phyloP scores from a whole-genome alignment of 352 stramenopile species.

The Phytophthora sp. region DNA sequence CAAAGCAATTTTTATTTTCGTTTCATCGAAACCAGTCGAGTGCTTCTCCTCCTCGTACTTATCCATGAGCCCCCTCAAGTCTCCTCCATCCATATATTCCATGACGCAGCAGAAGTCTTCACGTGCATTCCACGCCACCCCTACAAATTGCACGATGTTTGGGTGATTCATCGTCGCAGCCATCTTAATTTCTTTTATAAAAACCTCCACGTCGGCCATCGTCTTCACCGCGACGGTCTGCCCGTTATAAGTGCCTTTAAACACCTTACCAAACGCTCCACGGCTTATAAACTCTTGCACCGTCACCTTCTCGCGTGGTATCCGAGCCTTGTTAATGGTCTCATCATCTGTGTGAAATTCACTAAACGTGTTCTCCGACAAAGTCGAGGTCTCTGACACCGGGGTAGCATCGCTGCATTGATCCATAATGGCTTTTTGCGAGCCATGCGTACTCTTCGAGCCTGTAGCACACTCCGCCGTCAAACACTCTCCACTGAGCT shows the following conservation, averaged over 20 bases:
- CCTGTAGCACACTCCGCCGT: background rate
- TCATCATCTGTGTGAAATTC: slow-evolving; percentile 29
- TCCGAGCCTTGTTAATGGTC: slow-evolving; percentile 54
- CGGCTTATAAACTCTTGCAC: slow-evolving; percentile 52
- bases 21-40: slow-evolving; percentile 42
- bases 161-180: slow-evolving; percentile 34
- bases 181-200: slow-evolving; percentile 78
- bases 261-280: slow-evolving; percentile 66
- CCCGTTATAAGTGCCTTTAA: slow-evolving; percentile 53
- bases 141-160: slow-evolving; percentile 59
- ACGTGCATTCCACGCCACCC: slow-evolving; percentile 54
- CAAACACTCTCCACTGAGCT: slow-evolving; percentile 6
- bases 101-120: slow-evolving; percentile 50
- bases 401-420: slow-evolving; percentile 5
- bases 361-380: slow-evolving; percentile 1
- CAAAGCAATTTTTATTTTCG: slow-evolving; percentile 47
- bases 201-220: slow-evolving; percentile 54
- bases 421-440: background rate
- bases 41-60: slow-evolving; percentile 47
- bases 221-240: slow-evolving; percentile 70
- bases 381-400: slow-evolving; percentile 9
- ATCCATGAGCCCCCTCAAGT: slow-evolving; percentile 51
- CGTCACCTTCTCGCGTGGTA: slow-evolving; percentile 53
- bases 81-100: slow-evolving; percentile 35
- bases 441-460: background rate